These are phyloP conservation scores for Metschnikowia corniflorae DNA, from an alignment of 805 yeast genomes.

Conservation along the genomic window DNA sequence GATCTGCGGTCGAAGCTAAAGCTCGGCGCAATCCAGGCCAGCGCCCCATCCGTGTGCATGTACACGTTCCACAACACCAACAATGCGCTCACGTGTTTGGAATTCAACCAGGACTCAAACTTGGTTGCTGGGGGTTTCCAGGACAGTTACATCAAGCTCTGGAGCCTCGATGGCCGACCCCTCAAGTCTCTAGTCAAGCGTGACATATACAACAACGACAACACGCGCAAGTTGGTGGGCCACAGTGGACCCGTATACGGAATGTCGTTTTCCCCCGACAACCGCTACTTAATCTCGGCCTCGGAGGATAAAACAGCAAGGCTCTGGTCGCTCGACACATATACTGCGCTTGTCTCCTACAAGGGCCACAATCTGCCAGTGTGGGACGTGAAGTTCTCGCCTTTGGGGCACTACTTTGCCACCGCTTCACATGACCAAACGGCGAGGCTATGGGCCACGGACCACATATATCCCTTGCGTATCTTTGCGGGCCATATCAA, in stretches of 20 bases:
- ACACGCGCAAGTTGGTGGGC: slow-evolving; percentile 67
- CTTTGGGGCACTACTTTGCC: slow-evolving; percentile 96
- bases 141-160: slow-evolving; percentile 83
- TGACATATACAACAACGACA: slow-evolving; percentile 48
- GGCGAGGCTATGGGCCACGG: slow-evolving; percentile 96
- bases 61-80: slow-evolving; percentile 96
- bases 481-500: slow-evolving; percentile 96
- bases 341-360: slow-evolving; percentile 84
- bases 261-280: slow-evolving; percentile 86
- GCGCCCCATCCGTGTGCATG: slow-evolving; percentile 94
- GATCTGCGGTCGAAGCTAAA: slow-evolving; percentile 76
- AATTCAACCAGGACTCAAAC: slow-evolving; percentile 83
- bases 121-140: slow-evolving; percentile 92
- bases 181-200: slow-evolving; percentile 56
- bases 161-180: slow-evolving; percentile 93
- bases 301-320: slow-evolving; percentile 92
- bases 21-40: slow-evolving; percentile 67
- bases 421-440: slow-evolving; percentile 98
- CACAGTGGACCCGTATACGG: slow-evolving; percentile 96
- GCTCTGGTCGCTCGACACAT: slow-evolving; percentile 92
- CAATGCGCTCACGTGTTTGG: slow-evolving; percentile 79
- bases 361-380: slow-evolving; percentile 95
- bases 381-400: slow-evolving; percentile 95
- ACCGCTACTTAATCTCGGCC: slow-evolving; percentile 69
- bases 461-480: slow-evolving; percentile 92